A percentile compares a stretch with the other conserved stretches of the same genome.
These are phyloP conservation scores for Suhomyces xylopsoci DNA, from an alignment of 805 yeast genomes.

Conservation along the genomic window DNA sequence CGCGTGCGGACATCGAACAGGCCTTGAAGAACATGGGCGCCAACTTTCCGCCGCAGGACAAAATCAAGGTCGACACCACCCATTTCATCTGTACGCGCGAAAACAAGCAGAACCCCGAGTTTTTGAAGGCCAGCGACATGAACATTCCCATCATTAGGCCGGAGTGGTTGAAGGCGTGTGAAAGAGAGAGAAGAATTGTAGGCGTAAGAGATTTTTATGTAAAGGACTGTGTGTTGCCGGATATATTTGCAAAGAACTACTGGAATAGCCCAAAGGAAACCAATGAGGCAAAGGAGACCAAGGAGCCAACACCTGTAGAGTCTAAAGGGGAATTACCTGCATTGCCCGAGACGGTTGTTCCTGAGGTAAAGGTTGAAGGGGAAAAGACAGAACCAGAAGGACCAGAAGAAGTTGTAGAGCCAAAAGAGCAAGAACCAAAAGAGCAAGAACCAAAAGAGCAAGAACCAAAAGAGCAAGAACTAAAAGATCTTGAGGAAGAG, in stretches of 20 bases:
- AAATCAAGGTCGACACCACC: constrained; percentile 86
- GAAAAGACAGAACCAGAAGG: too few relatives aligned
- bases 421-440: neutral
- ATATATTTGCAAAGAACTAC: constrained; percentile 40
- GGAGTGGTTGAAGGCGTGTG: constrained; percentile 96
- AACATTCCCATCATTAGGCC: constrained; percentile 95
- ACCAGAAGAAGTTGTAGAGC: too few relatives aligned
- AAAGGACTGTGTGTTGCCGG: constrained; percentile 49
- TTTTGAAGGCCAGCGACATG: constrained; percentile 72
- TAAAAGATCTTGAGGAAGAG: neutral
- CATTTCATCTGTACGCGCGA: constrained; percentile 75
- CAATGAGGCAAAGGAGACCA: too few relatives aligned
- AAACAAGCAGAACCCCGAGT: constrained; percentile 65
- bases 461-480: too few relatives aligned
- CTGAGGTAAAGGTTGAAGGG: neutral
- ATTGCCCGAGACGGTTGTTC: neutral
- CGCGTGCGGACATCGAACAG: constrained; percentile 52
- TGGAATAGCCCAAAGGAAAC: too few relatives aligned
- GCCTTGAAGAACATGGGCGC: constrained; percentile 76
- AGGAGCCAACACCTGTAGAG: too few relatives aligned
- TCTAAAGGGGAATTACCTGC: neutral
- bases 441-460: neutral
- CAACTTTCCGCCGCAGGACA: constrained; percentile 60
- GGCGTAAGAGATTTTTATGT: constrained; percentile 88
- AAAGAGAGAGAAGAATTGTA: constrained; percentile 79